Base-by-base conservation (phyloP, 306 rosid genomes). In the Sphenostylis stenocarpa region DNA sequence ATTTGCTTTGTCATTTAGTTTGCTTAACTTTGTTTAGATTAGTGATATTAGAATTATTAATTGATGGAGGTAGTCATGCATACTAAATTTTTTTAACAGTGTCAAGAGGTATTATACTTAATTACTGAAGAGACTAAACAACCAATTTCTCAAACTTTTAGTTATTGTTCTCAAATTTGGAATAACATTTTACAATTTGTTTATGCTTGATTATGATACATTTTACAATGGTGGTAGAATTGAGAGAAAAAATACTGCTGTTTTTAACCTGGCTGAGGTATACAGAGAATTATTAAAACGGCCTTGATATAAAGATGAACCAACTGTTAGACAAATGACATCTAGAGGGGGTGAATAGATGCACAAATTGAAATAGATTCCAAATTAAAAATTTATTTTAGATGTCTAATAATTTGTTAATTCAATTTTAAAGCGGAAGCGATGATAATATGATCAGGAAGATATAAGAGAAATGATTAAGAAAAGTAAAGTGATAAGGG, bases 1-100 rank as follows among this genome's bases (percentile, higher is more conserved):
- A 48, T 63, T 72, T 76, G 15, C 57, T 48, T 76, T n/a, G 45
- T 5, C 55, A 38, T 60, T 24, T 60, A 62, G 55, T 72, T 61
- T 72, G 7, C 67, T 73, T 0, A 68, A 10, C 70, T 9, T 57
- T 0, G 13, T 45, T 44, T 53, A 26, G 26, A 19, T 69, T 45
- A 21, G 76, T 76, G 48, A 41, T 43, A 57, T 67, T n/a, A n/a
- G n/a, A n/a, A n/a, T n/a, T n/a, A n/a, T n/a, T 29, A 13, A 55
- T 77, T 6, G 20, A 33, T 58, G 64, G 55, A 14, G 17, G 62
- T 33, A 31, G 29, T 38, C 43, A 16, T 36, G 53, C 31, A 23
- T 34, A 66, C 14, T 67, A 52, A 65, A 12, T 44, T 20, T 24
- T 15, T 10, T 38, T 16, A 29, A 53, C 61, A 28, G 47, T 28